These are phyloP conservation scores for Leccinellum albellum DNA, from an alignment of 768 basidiomycete genomes.

Conservation along the genomic window DNA sequence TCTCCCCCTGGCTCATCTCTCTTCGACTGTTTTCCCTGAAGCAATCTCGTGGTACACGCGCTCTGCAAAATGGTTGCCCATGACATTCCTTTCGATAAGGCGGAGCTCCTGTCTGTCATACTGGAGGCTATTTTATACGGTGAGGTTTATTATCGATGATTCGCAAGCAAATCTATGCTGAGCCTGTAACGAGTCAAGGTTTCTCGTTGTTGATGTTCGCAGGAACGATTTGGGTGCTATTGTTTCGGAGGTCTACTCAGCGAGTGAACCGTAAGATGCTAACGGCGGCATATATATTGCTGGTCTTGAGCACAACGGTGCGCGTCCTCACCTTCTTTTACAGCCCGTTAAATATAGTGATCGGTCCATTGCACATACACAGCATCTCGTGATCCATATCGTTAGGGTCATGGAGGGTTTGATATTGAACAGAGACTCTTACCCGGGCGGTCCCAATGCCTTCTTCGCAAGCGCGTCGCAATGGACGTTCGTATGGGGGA, in stretches of 20 bases:
- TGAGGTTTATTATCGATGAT: neutral
- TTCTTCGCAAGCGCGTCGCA: conserved; percentile 28
- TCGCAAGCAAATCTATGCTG: neutral
- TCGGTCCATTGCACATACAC: neutral
- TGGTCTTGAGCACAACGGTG: conserved; percentile 31
- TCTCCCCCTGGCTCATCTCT: neutral
- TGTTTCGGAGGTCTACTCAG: neutral
- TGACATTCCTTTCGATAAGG: neutral
- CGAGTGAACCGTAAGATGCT: conserved; percentile 22
- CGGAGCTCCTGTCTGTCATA: neutral
- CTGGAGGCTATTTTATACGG: conserved; percentile 20
- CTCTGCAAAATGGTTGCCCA: neutral
- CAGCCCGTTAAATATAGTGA: neutral
- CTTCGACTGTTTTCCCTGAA: neutral
- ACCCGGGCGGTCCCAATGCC: conserved; percentile 16
- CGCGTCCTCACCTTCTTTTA: neutral
- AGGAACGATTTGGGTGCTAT: conserved; percentile 25
- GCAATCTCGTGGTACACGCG: neutral
- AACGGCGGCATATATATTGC: conserved; percentile 21
- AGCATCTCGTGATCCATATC: conserved; percentile 29
- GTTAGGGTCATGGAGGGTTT: conserved; percentile 27
- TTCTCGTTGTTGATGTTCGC: conserved; percentile 36
- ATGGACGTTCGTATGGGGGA: conserved; percentile 29
- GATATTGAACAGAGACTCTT: conserved; percentile 14
- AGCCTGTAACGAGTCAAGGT: conserved; percentile 14